These are phyloP conservation scores for Neurospora sp. DNA, from an alignment of 495 filamentous ascomycete genomes.

Conservation along the genomic window DNA sequence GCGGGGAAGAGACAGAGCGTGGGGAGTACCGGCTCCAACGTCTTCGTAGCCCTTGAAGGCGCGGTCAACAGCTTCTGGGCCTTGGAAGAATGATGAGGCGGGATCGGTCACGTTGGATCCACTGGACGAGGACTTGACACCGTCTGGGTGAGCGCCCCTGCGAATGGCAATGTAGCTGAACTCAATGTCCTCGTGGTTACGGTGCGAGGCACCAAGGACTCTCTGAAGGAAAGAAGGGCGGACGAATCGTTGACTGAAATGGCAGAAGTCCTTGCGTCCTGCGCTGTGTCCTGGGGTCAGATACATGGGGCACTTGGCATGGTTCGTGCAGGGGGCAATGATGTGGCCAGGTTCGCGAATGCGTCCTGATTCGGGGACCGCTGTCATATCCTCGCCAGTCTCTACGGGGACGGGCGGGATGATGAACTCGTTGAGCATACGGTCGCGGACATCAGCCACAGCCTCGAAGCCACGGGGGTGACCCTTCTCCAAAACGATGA, in stretches of 20 bases:
- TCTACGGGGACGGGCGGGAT: constrained; percentile 47
- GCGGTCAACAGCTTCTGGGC: constrained; percentile 17
- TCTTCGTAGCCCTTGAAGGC: constrained; percentile 36
- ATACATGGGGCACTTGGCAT: constrained; percentile 83
- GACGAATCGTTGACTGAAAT: constrained; percentile 81
- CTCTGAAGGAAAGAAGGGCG: constrained; percentile 74
- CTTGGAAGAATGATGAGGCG: constrained; percentile 6
- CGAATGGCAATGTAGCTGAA: constrained; percentile 88
- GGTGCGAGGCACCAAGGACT: constrained; percentile 54
- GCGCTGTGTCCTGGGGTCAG: constrained; percentile 50
- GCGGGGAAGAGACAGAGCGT: constrained; percentile 67
- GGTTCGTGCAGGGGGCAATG: constrained; percentile 91
- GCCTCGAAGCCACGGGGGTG: constrained; percentile 86
- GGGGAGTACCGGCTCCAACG: constrained; percentile 18
- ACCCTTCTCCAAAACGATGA: constrained; percentile 87
- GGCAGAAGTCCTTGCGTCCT: constrained; percentile 81
- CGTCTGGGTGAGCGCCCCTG: constrained; percentile 44
- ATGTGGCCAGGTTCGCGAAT: constrained; percentile 71
- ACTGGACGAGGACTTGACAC: constrained; percentile 33
- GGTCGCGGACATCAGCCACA: constrained; percentile 69
- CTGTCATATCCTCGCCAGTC: constrained; percentile 18
- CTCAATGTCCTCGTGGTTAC: constrained; percentile 81
- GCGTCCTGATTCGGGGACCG: constrained; percentile 13
- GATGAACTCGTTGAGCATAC: constrained; percentile 68
- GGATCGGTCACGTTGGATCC: constrained; percentile 1